Base-by-base conservation (phyloP, 164 flowering plant genomes). In the Cinnamomum micranthum region DNA sequence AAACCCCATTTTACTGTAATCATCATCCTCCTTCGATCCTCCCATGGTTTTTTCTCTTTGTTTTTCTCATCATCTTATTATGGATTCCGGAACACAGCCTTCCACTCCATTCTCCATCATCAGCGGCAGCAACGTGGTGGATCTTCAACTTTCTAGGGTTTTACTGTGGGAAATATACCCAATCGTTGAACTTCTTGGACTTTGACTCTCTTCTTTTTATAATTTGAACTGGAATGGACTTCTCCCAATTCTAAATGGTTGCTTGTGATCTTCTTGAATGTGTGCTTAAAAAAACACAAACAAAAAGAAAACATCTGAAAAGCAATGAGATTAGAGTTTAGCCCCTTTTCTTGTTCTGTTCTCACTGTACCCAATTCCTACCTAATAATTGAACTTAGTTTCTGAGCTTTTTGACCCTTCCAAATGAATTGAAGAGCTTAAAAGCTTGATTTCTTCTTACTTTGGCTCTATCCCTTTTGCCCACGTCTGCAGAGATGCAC, bases 401-500 rank as follows among this genome's bases (percentile, higher is more conserved):
- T 69, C 13, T 0, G 28, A n/a, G 12, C 25, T n/a, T 60, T 10
- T 63, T 74, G 62, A 63, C 55, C 24, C 62, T 22, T 65, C 24
- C 72, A 22, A 17, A 51, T 65, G 71, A 52, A 65, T 20, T 25
- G 20, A 33, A 52, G 50, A 35, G 65, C 69, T 50, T 65, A 27
- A 58, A 69, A 66, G 23, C 62, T 55, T 31, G 69, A 19, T n/a
- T 41, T 31, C 24, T 65, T 47, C 52, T 59, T 58, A 6, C 59
- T 72, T 41, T 62, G 35, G 70, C 28, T 6, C 66, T 69, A 6
- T 68, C 63, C 65, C 60, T 65, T n/a, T 25, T 65, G 31, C 68
- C 24, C 75, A 66, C 65, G 33, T 69, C 64, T 76, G 15, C 75
- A 66, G 74, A 74, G 75, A 87, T 85, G 87, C 72, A 74, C 71